phyloP scores from a whole-genome alignment of 2,329 filamentous ascomycete species.

The Incumbomyces delicatus region DNA sequence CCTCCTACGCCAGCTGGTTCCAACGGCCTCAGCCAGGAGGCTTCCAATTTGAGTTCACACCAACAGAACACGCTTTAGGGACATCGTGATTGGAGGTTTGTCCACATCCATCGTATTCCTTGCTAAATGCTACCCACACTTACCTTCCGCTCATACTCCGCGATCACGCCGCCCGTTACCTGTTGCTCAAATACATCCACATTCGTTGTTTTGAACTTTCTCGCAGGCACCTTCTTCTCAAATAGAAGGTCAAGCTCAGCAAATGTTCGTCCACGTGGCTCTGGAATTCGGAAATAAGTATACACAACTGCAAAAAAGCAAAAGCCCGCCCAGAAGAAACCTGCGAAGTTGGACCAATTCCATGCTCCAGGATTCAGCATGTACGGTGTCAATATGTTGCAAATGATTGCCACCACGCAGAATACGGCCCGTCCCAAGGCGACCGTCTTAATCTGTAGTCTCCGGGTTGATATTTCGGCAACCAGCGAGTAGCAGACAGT shows the following conservation, averaged over 20 bases:
- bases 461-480: constrained; percentile 68
- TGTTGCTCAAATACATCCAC: constrained; percentile 46
- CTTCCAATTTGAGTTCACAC: no score
- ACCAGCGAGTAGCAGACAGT: constrained; percentile 87
- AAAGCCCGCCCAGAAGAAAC: constrained; percentile 78
- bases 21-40: no score
- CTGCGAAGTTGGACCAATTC: constrained; percentile 80
- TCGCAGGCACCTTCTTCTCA: constrained; percentile 58
- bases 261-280: constrained; percentile 70
- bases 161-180: constrained; percentile 11
- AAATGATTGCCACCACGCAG: constrained; percentile 74
- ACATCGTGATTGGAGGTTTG: no score
- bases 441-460: constrained; percentile 83
- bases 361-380: constrained; percentile 65
- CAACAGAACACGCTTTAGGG: no score
- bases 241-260: constrained; percentile 81
- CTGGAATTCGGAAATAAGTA: constrained; percentile 70
- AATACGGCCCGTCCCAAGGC: constrained; percentile 72
- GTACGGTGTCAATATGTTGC: constrained; percentile 73
- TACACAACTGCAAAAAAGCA: constrained; percentile 75
- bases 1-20: no score
- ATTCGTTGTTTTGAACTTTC: constrained; percentile 56
- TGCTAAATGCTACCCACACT: no score
- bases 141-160: constrained; percentile 5
- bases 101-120: no score